Base-by-base conservation (phyloP, 805 yeast species). In the Torulaspora maleeae region DNA sequence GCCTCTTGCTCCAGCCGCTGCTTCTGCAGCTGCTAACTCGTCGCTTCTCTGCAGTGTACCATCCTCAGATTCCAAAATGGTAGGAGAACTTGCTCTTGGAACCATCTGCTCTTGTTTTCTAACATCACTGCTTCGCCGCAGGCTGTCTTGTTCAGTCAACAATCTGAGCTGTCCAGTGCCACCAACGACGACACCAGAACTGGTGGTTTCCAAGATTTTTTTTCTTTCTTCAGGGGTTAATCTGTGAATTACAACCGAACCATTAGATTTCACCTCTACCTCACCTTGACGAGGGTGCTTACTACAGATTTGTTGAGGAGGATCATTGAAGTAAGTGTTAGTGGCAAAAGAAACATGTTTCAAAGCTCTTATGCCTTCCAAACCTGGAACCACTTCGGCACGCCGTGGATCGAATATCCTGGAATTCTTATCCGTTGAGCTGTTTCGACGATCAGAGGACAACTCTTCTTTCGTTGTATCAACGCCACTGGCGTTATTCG, bases 261-360 rank as follows among this genome's bases (percentile, higher is more conserved):
- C 86, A 54, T 72, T 74, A n/a, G 75, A 66, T 41, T 74, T 56
- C 1, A 80, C 70, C 53, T 79, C 85, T 11, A 83, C 95, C 62
- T 88, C 91, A 33, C 97, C 97, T 59, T 77, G 76, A 52, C 88
- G 69, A 12, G 96, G 95, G 48, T 70, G 73, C 55, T 89, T 69
- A 2, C 90, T 80, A 8, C 95, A 95, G 38, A 87, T 87, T 57
- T 87, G 95, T 58, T 87, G 96, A 0, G 95, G 95, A 1, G 96
- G 95, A 62, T 90, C 96, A 50, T 77, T 76, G 28, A 76, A 77
- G 57, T 87, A 80, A 12, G 86, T 83, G 28, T 84, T 84, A 4
- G 84, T 72, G 2, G 89, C 87, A 68, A 90, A 90, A 0, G 83
- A 74, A 4, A 88, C 95, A 52, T 86, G 73, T 50, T 78, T 76